Evolutionary conservation across 306 rosid genomes (phyloP).

Genomic region (Quercus glauca): DNA sequence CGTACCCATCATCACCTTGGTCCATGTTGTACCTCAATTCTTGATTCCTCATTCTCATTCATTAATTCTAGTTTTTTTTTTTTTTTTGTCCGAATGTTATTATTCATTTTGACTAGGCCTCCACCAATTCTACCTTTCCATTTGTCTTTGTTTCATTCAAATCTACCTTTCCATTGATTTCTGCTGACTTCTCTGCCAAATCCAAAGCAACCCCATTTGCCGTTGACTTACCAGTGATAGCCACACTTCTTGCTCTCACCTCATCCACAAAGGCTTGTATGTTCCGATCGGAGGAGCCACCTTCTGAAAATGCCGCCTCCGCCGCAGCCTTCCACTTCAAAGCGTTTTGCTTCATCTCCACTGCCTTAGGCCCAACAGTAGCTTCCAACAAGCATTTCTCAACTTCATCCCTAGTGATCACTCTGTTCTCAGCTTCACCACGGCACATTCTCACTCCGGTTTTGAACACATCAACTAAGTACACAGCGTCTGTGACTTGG

Average conservation of each 20-base stretch:
- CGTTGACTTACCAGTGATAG: not conserved
- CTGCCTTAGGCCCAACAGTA: slow-evolving; percentile 23
- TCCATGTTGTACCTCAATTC: not conserved
- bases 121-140: not conserved
- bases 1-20: not conserved
- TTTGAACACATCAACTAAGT: slow-evolving; percentile 46
- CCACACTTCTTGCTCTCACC: slow-evolving; percentile 13
- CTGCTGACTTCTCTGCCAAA: not conserved
- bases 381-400: slow-evolving; percentile 42
- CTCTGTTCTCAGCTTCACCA: slow-evolving; percentile 24
- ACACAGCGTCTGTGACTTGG: slow-evolving; percentile 67
- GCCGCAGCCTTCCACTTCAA: slow-evolving; percentile 36
- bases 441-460: slow-evolving; percentile 39
- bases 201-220: not conserved
- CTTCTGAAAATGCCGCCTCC: slow-evolving; percentile 28
- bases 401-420: slow-evolving; percentile 34
- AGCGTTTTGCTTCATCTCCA: slow-evolving; percentile 29
- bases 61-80: too few relatives aligned
- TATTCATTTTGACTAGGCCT: not conserved
- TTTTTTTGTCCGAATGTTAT: not conserved
- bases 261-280: slow-evolving; percentile 41
- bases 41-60: too few relatives aligned
- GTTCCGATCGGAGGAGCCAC: slow-evolving; percentile 46
- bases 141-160: not conserved
- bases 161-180: not conserved